phyloP scores from a whole-genome alignment of 2,329 filamentous ascomycete genomes.

The Fusarium sororula region DNA sequence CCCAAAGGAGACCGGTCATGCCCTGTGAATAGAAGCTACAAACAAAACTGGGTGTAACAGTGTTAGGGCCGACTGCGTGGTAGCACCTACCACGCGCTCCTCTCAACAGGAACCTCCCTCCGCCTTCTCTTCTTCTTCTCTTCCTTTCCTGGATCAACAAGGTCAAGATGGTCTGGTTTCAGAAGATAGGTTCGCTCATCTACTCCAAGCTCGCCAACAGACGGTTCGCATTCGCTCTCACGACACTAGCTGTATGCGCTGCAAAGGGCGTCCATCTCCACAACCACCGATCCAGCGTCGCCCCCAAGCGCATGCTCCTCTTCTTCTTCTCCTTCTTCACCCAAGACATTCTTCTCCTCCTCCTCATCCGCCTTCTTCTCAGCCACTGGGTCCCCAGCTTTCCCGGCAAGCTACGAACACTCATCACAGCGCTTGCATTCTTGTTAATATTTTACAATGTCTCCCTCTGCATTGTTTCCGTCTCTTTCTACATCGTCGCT shows the following conservation, averaged over 20 bases:
- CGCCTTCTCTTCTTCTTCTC: not conserved
- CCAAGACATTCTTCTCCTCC: conserved; percentile 46
- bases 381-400: conserved; percentile 38
- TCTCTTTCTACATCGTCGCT: conserved; percentile 47
- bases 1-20: not conserved
- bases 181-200: conserved; percentile 21
- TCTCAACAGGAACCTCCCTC: not conserved
- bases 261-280: conserved; percentile 47
- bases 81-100: not conserved
- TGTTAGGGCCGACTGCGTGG: conserved; percentile 5
- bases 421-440: conserved; percentile 24
- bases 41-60: conserved; percentile 13
- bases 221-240: conserved; percentile 46
- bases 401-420: conserved; percentile 14
- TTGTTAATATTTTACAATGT: conserved; percentile 36
- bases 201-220: conserved; percentile 42
- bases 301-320: conserved; percentile 41
- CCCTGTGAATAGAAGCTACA: not conserved
- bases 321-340: conserved; percentile 49
- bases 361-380: conserved; percentile 46
- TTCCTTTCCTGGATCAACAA: not conserved
- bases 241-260: conserved; percentile 43
- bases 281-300: conserved; percentile 45
- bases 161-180: conserved; percentile 5
- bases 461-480: conserved; percentile 36